A percentile compares a stretch with the other conserved stretches of the same genome.
phyloP scores from a whole-genome alignment of 345 rosid genomes.

The Populus deltoides region DNA sequence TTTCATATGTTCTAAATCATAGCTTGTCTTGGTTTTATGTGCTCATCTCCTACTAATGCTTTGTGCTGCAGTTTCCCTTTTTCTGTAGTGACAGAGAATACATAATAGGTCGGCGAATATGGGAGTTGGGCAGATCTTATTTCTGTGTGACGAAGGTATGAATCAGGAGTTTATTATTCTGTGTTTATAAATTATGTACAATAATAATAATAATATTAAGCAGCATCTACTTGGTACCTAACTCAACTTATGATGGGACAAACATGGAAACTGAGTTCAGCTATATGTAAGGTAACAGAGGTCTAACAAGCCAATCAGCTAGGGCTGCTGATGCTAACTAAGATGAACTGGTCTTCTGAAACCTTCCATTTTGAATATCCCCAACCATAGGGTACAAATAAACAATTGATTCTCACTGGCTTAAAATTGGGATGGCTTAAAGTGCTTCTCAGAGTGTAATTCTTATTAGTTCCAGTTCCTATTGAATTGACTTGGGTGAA shows the following conservation, averaged over 20 bases:
- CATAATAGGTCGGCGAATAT: constrained; percentile 73
- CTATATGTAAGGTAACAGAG: not conserved
- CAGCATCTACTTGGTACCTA: not conserved
- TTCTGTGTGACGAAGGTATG: constrained; percentile 84
- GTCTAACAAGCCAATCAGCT: not conserved
- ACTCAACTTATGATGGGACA: not conserved
- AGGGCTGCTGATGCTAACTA: not conserved
- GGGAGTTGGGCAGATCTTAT: constrained; percentile 58
- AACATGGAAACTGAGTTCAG: not conserved
- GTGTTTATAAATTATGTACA: not conserved
- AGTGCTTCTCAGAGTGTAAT: not conserved
- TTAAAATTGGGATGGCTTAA: not conserved
- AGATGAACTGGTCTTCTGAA: not conserved
- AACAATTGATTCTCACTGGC: not conserved
- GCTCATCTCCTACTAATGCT: constrained; percentile 9
- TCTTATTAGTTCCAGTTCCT: not conserved
- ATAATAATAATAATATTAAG: not conserved
- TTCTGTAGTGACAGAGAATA: constrained; percentile 87
- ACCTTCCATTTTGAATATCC: not conserved
- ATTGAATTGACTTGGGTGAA: not conserved
- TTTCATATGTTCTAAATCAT: not conserved
- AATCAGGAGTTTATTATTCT: not conserved
- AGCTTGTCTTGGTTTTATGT: not conserved
- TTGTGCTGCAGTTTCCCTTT: constrained; percentile 62
- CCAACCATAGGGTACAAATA: not conserved